phyloP scores from a whole-genome alignment of 2,329 filamentous ascomycete species.

The Arthrobotrys conoides region DNA sequence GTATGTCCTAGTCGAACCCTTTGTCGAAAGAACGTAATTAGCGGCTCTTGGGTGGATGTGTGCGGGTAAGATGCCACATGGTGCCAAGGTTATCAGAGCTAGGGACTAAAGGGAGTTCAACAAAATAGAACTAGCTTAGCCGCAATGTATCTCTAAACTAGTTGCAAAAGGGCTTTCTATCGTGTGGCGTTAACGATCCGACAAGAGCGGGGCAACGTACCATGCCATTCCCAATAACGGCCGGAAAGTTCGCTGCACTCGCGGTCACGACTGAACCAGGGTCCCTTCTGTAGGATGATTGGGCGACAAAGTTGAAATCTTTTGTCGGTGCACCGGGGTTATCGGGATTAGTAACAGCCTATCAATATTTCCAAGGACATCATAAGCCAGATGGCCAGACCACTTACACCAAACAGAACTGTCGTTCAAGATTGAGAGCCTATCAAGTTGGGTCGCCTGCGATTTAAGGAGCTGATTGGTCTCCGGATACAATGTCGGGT shows the following conservation, averaged over 20 bases:
- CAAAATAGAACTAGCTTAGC: background rate
- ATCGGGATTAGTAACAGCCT: background rate
- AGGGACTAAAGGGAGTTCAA: constrained; percentile 64
- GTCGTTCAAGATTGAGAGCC: constrained; percentile 67
- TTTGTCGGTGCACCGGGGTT: background rate
- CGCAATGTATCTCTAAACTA: background rate
- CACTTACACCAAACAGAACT: constrained; percentile 68
- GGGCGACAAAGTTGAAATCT: constrained; percentile 70
- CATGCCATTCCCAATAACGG: constrained; percentile 69
- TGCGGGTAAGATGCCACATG: constrained; percentile 71
- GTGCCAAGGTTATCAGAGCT: constrained; percentile 69
- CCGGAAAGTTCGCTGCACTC: constrained; percentile 71
- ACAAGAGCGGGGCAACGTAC: constrained; percentile 61
- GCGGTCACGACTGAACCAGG: constrained; percentile 71
- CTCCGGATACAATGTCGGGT: constrained; percentile 65
- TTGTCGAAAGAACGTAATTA: constrained; percentile 70
- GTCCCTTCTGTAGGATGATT: constrained; percentile 67
- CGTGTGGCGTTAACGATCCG: background rate
- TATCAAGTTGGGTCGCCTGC: constrained; percentile 69
- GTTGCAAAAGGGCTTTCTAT: background rate
- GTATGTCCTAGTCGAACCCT: constrained; percentile 71
- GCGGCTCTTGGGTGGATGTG: constrained; percentile 71
- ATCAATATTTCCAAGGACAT: background rate
- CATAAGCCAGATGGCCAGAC: background rate
- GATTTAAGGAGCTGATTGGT: constrained; percentile 67